phyloP scores from a whole-genome alignment of 2,329 filamentous ascomycete genomes.

The Didymella exigua region DNA sequence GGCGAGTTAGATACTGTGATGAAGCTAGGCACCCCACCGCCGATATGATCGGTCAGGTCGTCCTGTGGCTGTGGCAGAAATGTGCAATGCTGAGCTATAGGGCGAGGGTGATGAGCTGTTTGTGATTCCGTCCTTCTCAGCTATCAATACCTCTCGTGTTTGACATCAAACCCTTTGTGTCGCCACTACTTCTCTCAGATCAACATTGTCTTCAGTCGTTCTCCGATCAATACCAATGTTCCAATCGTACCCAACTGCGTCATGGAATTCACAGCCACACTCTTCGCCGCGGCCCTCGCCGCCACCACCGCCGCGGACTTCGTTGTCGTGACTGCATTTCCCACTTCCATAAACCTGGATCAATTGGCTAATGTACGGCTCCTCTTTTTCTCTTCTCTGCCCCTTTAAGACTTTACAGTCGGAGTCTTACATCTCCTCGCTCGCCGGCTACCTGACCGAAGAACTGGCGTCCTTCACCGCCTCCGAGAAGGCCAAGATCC shows the following conservation, averaged over 20 bases:
- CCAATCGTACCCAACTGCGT: background rate
- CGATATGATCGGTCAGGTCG: conserved; percentile 2
- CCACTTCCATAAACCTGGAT: conserved; percentile 22
- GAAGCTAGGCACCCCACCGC: conserved; percentile 7
- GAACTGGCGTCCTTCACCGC: conserved; percentile 22
- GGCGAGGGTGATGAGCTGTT: conserved; percentile 11
- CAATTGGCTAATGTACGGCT: conserved; percentile 26
- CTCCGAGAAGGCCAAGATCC: conserved; percentile 23
- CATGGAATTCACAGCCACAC: conserved; percentile 30
- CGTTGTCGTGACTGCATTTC: conserved; percentile 25
- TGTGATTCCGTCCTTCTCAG: background rate
- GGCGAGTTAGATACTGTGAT: background rate
- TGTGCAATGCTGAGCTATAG: conserved; percentile 10
- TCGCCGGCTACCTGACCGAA: conserved; percentile 19
- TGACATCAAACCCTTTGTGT: background rate
- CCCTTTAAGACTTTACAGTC: conserved; percentile 12
- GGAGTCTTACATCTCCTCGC: conserved; percentile 22
- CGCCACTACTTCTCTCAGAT: background rate
- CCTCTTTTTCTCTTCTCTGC: background rate
- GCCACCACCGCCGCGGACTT: conserved; percentile 27
- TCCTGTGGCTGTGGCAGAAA: conserved; percentile 14
- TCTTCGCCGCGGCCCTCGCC: conserved; percentile 26
- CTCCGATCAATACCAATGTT: background rate
- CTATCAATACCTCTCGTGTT: conserved; percentile 2
- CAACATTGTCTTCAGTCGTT: background rate